Percentiles rank a stretch among this genome's conserved stretches.
Conservation (phyloP, 2,329 filamentous ascomycete genomes). For the Pestalotiopsis sp. region DNA sequence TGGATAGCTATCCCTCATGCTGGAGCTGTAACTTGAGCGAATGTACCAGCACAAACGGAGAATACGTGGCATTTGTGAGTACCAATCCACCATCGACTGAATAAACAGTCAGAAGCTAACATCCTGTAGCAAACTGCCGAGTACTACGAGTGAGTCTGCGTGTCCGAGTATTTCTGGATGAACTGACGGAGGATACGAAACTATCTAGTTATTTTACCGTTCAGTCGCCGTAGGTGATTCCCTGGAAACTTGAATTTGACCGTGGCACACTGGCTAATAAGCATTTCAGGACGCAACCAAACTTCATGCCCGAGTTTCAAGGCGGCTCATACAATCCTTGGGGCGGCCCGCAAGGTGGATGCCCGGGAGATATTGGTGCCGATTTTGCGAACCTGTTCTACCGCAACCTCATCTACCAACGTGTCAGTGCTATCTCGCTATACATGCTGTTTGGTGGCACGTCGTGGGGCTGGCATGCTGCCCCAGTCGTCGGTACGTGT, state of each 20-base stretch:
- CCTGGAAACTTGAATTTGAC: no score
- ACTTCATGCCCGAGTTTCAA: conserved; percentile 60
- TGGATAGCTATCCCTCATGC: conserved; percentile 57
- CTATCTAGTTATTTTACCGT: conserved; percentile 26
- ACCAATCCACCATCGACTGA: background rate
- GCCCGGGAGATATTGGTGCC: conserved; percentile 51
- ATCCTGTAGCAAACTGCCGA: conserved; percentile 19
- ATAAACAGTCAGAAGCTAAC: background rate
- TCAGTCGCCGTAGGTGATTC: conserved; percentile 29
- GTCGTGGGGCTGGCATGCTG: conserved; percentile 60
- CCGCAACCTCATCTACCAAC: conserved; percentile 59
- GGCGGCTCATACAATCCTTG: conserved; percentile 62
- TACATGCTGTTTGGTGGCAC: conserved; percentile 69
- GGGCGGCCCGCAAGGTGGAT: conserved; percentile 59
- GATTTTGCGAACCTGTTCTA: conserved; percentile 67
- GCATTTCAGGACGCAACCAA: conserved; percentile 40
- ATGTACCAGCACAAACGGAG: conserved; percentile 59
- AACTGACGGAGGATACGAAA: background rate
- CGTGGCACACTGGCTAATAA: no score
- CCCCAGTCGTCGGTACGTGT: conserved; percentile 46
- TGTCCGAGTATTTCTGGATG: background rate
- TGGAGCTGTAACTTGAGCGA: conserved; percentile 65
- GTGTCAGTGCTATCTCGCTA: conserved; percentile 58
- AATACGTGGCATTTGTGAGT: conserved; percentile 56
- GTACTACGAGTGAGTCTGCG: conserved; percentile 22